phyloP scores from a whole-genome alignment of 2,329 filamentous ascomycete species.

The Alternaria atra region DNA sequence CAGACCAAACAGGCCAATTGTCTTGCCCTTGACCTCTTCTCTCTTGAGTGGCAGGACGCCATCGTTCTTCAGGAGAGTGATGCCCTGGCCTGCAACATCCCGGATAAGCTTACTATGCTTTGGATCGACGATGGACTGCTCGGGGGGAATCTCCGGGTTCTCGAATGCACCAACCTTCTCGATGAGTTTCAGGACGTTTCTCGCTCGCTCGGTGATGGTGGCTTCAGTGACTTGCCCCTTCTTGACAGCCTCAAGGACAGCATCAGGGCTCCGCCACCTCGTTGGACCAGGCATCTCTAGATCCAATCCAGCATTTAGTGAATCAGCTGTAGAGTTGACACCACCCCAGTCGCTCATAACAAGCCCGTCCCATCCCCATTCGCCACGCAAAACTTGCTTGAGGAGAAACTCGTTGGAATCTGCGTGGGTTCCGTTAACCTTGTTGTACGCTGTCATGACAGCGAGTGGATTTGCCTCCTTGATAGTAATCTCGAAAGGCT shows the following conservation, averaged over 20 bases:
- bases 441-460: constrained; percentile 79
- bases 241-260: constrained; percentile 59
- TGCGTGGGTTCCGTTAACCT: constrained; percentile 75
- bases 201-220: constrained; percentile 42
- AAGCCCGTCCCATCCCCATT: constrained; percentile 77
- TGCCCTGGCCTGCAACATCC: constrained; percentile 70
- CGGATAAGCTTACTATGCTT: constrained; percentile 69
- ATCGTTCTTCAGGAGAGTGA: constrained; percentile 79
- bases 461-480: constrained; percentile 72
- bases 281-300: constrained; percentile 56
- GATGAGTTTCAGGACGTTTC: constrained; percentile 67
- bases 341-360: constrained; percentile 71
- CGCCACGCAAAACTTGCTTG: constrained; percentile 71
- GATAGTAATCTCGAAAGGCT: constrained; percentile 74
- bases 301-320: constrained; percentile 49
- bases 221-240: constrained; percentile 60
- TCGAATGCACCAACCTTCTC: constrained; percentile 70
- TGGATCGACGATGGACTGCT: constrained; percentile 69
- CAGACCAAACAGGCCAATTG: constrained; percentile 75
- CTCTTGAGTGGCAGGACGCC: constrained; percentile 70
- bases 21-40: constrained; percentile 62
- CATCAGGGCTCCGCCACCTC: constrained; percentile 75
- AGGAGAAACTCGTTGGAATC: constrained; percentile 72
- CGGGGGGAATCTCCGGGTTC: constrained; percentile 66
- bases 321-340: constrained; percentile 47